These are phyloP conservation scores for Gigaspora rosea DNA, from an alignment of 192 early-diverging fungal genomes.

Conservation along the genomic window DNA sequence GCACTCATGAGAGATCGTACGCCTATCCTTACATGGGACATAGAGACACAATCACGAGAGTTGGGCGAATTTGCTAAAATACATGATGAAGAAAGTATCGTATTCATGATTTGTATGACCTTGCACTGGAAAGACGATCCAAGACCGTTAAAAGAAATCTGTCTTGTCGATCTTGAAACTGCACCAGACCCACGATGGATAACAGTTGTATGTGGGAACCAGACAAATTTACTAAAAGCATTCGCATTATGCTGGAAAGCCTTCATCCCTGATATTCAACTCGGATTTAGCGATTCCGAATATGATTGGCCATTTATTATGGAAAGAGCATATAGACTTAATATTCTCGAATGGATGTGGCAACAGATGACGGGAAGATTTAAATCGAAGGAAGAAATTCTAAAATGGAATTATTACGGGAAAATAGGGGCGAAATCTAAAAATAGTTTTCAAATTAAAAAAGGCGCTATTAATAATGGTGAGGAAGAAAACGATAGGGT, in stretches of 20 bases:
- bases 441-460: too few species aligned
- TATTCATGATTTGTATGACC: too few species aligned
- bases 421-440: too few species aligned
- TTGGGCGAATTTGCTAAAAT: background rate
- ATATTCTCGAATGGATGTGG: conserved; percentile 15
- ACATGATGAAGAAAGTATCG: too few species aligned
- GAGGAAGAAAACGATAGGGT: too few species aligned
- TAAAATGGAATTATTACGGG: too few species aligned
- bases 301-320: conserved; percentile 7
- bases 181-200: background rate
- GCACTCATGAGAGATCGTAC: conserved; percentile 9
- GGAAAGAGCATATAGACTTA: background rate
- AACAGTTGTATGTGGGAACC: conserved; percentile 18
- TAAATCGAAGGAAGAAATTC: background rate
- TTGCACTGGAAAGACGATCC: too few species aligned
- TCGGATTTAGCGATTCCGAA: background rate
- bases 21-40: conserved; percentile 1
- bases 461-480: too few species aligned
- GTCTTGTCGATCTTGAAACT: too few species aligned
- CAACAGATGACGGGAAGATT: background rate
- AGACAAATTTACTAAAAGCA: background rate
- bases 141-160: too few species aligned
- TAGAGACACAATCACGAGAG: background rate
- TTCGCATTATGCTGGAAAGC: background rate
- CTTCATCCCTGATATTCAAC: background rate